Conservation (phyloP, 345 rosid genomes). For the Gynandropsis gynandra region DNA sequence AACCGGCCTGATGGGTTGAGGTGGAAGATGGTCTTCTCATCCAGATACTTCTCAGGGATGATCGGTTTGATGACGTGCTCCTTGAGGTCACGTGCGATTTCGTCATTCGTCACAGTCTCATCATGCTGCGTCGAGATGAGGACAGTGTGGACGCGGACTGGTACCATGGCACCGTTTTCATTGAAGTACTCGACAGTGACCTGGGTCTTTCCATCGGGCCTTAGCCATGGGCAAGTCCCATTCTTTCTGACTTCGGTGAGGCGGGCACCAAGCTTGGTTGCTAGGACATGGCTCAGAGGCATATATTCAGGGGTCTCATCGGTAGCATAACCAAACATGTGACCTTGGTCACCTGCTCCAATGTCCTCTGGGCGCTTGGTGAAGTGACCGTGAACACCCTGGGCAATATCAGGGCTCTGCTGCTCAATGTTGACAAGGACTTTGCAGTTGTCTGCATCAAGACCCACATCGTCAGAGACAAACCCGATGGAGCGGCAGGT, state of each 20-base stretch:
- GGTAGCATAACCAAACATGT: conserved; percentile 32
- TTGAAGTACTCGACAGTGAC: conserved; percentile 35
- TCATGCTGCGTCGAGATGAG: conserved; percentile 34
- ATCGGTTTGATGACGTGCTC: conserved; percentile 31
- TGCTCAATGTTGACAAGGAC: conserved; percentile 42
- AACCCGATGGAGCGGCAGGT: conserved; percentile 35
- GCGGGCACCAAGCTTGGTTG: conserved; percentile 33
- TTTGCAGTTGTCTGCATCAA: conserved; percentile 34
- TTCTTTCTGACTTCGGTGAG: conserved; percentile 33
- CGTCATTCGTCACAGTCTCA: conserved; percentile 36
- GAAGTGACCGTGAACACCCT: conserved; percentile 36
- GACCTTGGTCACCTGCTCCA: conserved; percentile 36
- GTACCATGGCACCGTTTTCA: conserved; percentile 33
- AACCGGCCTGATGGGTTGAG: conserved; percentile 37
- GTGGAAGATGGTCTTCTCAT: conserved; percentile 35
- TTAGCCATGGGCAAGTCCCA: conserved; percentile 33
- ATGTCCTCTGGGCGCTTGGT: conserved; percentile 32
- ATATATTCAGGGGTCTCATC: conserved; percentile 35
- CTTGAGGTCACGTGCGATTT: conserved; percentile 35
- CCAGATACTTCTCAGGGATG: conserved; percentile 33
- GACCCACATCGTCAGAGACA: conserved; percentile 34
- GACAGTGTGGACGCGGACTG: conserved; percentile 34
- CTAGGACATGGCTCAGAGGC: conserved; percentile 34
- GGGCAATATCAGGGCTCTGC: conserved; percentile 62
- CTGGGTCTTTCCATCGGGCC: conserved; percentile 35